Base-by-base conservation (phyloP, 345 rosid genomes). In the Passiflora organensis region DNA sequence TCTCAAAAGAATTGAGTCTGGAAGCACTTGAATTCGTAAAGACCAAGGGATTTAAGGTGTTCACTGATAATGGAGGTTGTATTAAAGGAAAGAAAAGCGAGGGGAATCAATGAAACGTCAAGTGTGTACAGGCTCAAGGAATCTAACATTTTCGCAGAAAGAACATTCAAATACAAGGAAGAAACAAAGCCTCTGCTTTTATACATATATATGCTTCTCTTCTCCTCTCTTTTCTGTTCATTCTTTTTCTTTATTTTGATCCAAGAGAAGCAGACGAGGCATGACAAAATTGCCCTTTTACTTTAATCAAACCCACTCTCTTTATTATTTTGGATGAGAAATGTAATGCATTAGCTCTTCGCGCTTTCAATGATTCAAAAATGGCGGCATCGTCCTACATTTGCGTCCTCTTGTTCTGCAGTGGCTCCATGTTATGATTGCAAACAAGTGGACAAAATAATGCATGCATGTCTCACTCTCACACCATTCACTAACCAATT, bases 131-230 rank as follows among this genome's bases (percentile, higher is more conserved):
- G 62, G 69, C 71, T 64, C 16, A 53, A 64, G 73, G 81, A 78
- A 77, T 77, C 72, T 65, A 76, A 69, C 81, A 79, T 73, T 32
- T 78, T 64, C 66, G 53, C 51, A 51, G 55, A 47, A 68, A 51
- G 78, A 75, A 80, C 55, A 77, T 80, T 80, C 66, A 76, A 58
- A 69, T 65, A 66, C 79, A 82, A 80, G 84, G 72, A 74, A 76
- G 80, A 75, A 65, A 74, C 71, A 67, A 52, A 56, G 74, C 71
- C 72, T 69, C 69, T 57, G 73, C 78, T 77, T 76, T 75, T 36
- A 58, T n/a, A n/a, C n/a, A n/a, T n/a, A n/a, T n/a, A n/a, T 67
- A 57, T 36, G 32, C 48, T 56, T 39, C 56, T 60, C 65, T 59
- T 67, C 53, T 67, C 37, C 17, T 43, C 22, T 67, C 65, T 44